Base-by-base conservation (phyloP, 352 stramenopile species). In the Globisporangium spiculum region DNA sequence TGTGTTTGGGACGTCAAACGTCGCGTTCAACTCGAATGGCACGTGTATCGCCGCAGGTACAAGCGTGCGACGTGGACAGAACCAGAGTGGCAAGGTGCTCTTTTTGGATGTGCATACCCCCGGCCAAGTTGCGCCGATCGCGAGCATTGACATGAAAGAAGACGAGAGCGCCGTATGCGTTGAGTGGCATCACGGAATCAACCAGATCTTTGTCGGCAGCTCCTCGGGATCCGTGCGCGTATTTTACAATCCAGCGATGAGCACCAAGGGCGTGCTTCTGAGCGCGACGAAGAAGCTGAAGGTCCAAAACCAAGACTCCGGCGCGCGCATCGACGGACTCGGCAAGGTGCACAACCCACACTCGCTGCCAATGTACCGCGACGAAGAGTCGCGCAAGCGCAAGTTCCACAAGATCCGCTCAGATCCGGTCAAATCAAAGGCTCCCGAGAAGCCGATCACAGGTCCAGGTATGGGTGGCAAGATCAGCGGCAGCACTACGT, bases 101-200 rank as follows among this genome's bases (percentile, higher is more conserved):
- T 93, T 96, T 70, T 61, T 92, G 7, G 88, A 96, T 69, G 85
- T 94, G 2, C 77, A 91, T 57, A 91, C 84, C 12, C 77, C 86
- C 22, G 68, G 62, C 5, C 60, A 89, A 0, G 57, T 84, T 7
- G 65, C 77, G 1, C 86, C 88, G 48, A 73, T 96, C 18, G 76
- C 79, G 44, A 76, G 68, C 32, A 76, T 94, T 41, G 74, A 87
- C 34, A 93, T 96, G 88, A 72, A 89, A 18, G 65, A 79, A 60
- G 86, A 96, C 59, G 86, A 96, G 63, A 96, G 86, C 67, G 88
- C 84, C 1, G 72, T 96, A 24, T 91, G 84, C 26, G 88, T 96
- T 41, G 84, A 93, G 68, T 96, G 88, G 88, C 88, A 96, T 48
- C 69, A 86, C 30, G 81, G 80, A 2, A 93, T 96, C 73, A 92